Conservation (phyloP, 2,329 filamentous ascomycete species). For the Fusarium floridanum region DNA sequence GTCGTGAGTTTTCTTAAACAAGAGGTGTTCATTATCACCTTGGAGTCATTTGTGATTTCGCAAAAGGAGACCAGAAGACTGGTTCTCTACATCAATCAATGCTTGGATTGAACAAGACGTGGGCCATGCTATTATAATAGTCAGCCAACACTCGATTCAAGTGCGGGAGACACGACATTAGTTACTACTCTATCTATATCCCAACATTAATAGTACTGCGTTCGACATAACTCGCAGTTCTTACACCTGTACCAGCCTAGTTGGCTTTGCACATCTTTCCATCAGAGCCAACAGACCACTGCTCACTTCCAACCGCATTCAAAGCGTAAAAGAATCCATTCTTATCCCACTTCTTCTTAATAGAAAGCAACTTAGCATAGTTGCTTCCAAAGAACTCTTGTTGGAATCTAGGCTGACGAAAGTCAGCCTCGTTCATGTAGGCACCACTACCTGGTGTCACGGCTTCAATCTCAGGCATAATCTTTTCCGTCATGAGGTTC, state of each 20-base stretch:
- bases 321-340: constrained; percentile 60
- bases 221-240: not conserved
- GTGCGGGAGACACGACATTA: not conserved
- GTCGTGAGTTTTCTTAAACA: too few relatives aligned
- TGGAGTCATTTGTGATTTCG: too few relatives aligned
- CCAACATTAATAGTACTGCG: not conserved
- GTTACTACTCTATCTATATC: not conserved
- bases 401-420: constrained; percentile 58
- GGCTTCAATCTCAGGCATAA: constrained; percentile 44
- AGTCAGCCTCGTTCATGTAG: constrained; percentile 67
- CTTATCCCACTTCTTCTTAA: constrained; percentile 67
- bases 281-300: constrained; percentile 51
- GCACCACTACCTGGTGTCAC: constrained; percentile 58
- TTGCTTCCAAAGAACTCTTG: constrained; percentile 61
- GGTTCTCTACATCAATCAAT: not conserved
- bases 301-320: constrained; percentile 65
- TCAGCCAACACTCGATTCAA: not conserved
- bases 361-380: constrained; percentile 54
- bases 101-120: too few relatives aligned
- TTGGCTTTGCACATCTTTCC: constrained; percentile 33
- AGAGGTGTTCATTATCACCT: too few relatives aligned
- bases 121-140: not conserved
- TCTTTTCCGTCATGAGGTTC: constrained; percentile 47
- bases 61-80: not conserved
- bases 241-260: not conserved